Conservation (phyloP, 768 basidiomycete species). For the Calocybe cyanea region DNA sequence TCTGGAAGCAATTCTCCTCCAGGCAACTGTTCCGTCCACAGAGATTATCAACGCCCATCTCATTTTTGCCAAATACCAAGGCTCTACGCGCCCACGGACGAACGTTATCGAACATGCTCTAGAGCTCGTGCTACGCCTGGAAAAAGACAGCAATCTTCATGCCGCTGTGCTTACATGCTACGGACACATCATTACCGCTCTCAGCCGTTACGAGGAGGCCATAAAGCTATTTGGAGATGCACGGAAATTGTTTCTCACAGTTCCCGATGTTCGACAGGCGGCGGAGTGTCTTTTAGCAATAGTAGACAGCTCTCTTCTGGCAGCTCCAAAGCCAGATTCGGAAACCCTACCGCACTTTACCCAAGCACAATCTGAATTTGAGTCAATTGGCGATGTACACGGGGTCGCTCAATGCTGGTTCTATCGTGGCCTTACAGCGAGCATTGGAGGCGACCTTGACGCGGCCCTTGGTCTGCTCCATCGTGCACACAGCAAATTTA, state of each 20-base stretch:
- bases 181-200: neutral
- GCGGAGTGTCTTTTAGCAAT: neutral
- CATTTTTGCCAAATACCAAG: conserved; percentile 15
- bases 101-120: conserved; percentile 12
- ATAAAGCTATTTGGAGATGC: neutral
- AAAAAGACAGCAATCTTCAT: neutral
- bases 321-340: neutral
- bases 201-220: neutral
- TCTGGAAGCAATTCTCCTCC: conserved; percentile 12
- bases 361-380: neutral
- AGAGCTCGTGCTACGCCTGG: neutral
- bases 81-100: conserved; percentile 12
- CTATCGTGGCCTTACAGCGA: neutral
- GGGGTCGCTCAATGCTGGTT: neutral
- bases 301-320: neutral
- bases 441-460: neutral
- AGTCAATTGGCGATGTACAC: neutral
- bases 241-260: neutral
- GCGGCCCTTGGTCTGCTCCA: neutral
- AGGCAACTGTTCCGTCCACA: neutral
- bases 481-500: neutral
- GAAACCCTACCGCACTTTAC: neutral
- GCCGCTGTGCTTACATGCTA: neutral
- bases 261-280: neutral
- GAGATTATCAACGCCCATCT: conserved; percentile 16